Conservation (phyloP, 129 eudicot genomes). For the Lonicera japonica region DNA sequence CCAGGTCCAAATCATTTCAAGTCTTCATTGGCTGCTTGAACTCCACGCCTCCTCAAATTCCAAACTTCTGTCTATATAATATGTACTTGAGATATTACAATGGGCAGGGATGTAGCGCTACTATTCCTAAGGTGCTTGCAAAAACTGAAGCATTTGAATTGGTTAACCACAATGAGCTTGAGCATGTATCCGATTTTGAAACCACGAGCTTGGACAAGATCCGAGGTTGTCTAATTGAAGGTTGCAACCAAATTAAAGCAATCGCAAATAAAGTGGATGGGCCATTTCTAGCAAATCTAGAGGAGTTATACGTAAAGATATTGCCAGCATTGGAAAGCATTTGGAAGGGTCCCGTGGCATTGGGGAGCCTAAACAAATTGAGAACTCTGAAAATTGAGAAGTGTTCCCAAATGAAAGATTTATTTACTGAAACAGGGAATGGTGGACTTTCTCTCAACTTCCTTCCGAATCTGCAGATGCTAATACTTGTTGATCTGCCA, state of each 20-base stretch:
- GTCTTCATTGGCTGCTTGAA: too few species aligned
- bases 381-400: slow-evolving; percentile 15
- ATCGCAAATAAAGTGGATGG: too few species aligned
- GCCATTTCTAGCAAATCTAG: too few species aligned
- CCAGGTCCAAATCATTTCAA: too few species aligned
- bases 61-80: slow-evolving; percentile 8
- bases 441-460: too few species aligned
- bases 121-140: too few species aligned
- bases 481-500: slow-evolving; percentile 25
- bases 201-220: slow-evolving; percentile 7
- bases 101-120: slow-evolving; percentile 15
- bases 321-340: too few species aligned
- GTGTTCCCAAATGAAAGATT: slow-evolving; percentile 11
- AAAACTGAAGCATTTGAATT: too few species aligned
- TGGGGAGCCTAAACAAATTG: slow-evolving; percentile 11
- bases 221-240: too few species aligned
- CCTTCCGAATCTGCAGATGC: slow-evolving; percentile 18
- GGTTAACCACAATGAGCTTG: slow-evolving; percentile 20
- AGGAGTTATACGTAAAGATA: too few species aligned
- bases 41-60: too few species aligned
- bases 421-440: slow-evolving; percentile 1
- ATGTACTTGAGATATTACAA: slow-evolving; percentile 4
- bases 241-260: too few species aligned
- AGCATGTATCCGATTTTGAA: slow-evolving; percentile 13
- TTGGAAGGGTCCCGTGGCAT: slow-evolving; percentile 10